Evolutionary conservation across 1,284 basidiomycete species (phyloP).

Genomic region (Moesziomyces antarcticus): DNA sequence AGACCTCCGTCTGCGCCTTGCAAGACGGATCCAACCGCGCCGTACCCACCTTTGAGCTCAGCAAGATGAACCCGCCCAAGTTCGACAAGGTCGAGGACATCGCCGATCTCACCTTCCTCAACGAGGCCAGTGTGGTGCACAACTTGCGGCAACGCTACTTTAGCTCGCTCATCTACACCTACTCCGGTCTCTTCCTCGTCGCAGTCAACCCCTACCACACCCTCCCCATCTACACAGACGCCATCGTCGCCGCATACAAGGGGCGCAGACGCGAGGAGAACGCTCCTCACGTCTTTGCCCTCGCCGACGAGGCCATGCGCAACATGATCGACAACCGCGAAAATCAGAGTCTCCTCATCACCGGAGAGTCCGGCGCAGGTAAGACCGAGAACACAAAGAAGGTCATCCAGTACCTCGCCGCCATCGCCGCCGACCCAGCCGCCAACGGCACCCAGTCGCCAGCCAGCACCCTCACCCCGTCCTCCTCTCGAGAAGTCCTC

Average conservation of each 20-base stretch:
- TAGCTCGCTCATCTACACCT: constrained; percentile 82
- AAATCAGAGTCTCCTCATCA: constrained; percentile 97
- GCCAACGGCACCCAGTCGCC: constrained; percentile 33
- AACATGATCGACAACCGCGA: constrained; percentile 98
- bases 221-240: constrained; percentile 90
- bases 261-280: constrained; percentile 92
- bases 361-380: constrained; percentile 98
- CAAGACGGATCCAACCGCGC: constrained; percentile 72
- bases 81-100: constrained; percentile 98
- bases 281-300: constrained; percentile 95
- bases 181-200: constrained; percentile 95
- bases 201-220: constrained; percentile 97
- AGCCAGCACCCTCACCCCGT: constrained; percentile 43
- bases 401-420: constrained; percentile 98
- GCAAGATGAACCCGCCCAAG: constrained; percentile 85
- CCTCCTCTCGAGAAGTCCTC: constrained; percentile 54
- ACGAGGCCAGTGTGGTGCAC: constrained; percentile 98
- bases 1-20: constrained; percentile 73
- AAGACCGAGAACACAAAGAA: constrained; percentile 99
- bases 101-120: constrained; percentile 95
- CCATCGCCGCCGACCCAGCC: constrained; percentile 79
- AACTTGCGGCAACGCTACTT: constrained; percentile 92
- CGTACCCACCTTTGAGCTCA: constrained; percentile 60
- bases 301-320: constrained; percentile 97
- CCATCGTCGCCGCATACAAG: constrained; percentile 92